phyloP scores from a whole-genome alignment of 169 alveolate species.

The Eimeria praecox region DNA sequence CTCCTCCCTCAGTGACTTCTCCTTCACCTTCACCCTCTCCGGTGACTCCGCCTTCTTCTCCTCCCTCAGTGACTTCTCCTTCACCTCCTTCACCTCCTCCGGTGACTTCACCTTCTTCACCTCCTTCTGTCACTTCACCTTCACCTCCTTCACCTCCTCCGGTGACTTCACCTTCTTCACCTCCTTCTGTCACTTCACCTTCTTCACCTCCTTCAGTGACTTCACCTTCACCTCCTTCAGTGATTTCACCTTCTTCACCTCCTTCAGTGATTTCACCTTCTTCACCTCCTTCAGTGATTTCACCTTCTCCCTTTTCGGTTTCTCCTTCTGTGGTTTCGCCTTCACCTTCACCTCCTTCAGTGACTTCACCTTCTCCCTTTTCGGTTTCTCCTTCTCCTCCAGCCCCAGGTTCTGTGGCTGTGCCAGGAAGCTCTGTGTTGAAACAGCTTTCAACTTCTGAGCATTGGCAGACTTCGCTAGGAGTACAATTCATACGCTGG shows the following conservation, averaged over 20 bases:
- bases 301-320: neutral
- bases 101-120: neutral
- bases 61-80: neutral
- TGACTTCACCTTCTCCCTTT: no score
- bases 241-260: neutral
- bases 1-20: neutral
- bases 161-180: neutral
- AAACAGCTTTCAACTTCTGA: constrained; percentile 46
- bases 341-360: no score
- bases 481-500: constrained; percentile 1
- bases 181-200: neutral
- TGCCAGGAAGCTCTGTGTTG: neutral
- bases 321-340: no score
- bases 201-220: neutral
- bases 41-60: neutral
- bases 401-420: neutral
- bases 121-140: neutral
- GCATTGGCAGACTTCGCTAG: constrained; percentile 13
- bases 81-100: neutral
- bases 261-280: neutral
- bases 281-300: neutral
- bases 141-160: neutral
- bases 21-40: neutral
- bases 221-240: neutral
- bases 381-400: no score